Evolutionary conservation across 1,284 basidiomycete genomes (phyloP), one percentile per base, ranked within the genome.

Genomic region (Cryptococcus deneoformans): DNA sequence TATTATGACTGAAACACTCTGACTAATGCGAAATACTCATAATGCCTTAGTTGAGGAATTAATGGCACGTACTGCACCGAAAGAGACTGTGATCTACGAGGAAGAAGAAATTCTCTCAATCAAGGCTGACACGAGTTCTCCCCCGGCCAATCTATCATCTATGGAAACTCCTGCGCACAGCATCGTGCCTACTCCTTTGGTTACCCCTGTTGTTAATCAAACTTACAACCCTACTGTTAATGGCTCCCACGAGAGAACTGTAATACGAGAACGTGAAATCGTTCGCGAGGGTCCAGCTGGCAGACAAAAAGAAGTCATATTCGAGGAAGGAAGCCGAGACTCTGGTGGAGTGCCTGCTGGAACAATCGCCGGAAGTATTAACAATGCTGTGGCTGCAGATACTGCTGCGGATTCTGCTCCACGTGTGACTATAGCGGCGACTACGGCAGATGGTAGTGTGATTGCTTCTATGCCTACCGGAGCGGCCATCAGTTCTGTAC

Each of bases 201-300:
- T 12, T 6, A 11, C n/a, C 12, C 46, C n/a, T 29, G 47, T 35
- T 43, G 57, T 50, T 47, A 43, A 44, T 29, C 29, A 16, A 11
- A 24, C 46, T n/a, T 20, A 46, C 14, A 50, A 42, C 14, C 53
- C 57, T 20, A 59, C 59, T 8, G 38, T 52, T 38, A 29, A 62
- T 35, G 58, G 54, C 2, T 44, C 55, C 38, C 58, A 63, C 10
- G 68, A 72, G 44, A 67, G 68, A 54, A 66, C 64, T 6, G 54
- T 64, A 11, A 62, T 64, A 56, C 67, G 65, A 46, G 69, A 72
- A 50, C 58, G 62, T n/a, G 69, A 72, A 52, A 55, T 69, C 47
- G 61, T 70, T n/a, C 61, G 60, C 24, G 60, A 69, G 35, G 65
- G 68, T 37, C 67, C 65, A 3, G 39, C 49, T 44, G 62, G 61